Evolutionary conservation across 1,284 basidiomycete genomes (phyloP).

Genomic region (Sporisorium sorghi): DNA sequence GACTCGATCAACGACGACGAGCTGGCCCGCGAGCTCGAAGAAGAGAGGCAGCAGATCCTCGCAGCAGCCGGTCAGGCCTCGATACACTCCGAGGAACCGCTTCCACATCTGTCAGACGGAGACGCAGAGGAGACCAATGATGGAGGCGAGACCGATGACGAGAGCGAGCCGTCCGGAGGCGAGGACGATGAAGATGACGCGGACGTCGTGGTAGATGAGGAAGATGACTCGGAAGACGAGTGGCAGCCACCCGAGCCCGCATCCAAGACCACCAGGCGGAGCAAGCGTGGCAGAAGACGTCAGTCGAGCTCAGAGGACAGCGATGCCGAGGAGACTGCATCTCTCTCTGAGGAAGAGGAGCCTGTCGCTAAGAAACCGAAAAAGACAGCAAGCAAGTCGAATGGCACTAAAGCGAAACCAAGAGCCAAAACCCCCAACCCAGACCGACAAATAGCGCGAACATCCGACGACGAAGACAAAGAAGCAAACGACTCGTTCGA

Average conservation of each 20-base stretch:
- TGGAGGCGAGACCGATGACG: neutral
- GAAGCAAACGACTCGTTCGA: slow-evolving; percentile 27
- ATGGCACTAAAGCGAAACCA: slow-evolving; percentile 19
- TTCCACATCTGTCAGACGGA: neutral
- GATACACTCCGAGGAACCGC: neutral
- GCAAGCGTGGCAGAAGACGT: slow-evolving; percentile 21
- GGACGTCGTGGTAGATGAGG: slow-evolving; percentile 5
- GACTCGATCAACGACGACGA: slow-evolving; percentile 23
- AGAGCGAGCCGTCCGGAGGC: neutral
- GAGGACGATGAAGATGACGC: neutral
- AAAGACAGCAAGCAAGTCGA: slow-evolving; percentile 5
- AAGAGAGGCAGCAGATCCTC: slow-evolving; percentile 36
- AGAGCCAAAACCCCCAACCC: slow-evolving; percentile 4
- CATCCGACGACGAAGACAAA: slow-evolving; percentile 8
- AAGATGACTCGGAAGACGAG: slow-evolving; percentile 43
- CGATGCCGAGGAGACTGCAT: slow-evolving; percentile 6
- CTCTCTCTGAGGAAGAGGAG: neutral
- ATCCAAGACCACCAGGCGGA: slow-evolving; percentile 5
- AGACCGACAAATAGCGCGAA: slow-evolving; percentile 4
- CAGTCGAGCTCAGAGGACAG: slow-evolving; percentile 23
- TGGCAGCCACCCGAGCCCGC: slow-evolving; percentile 42
- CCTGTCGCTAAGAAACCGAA: slow-evolving; percentile 17
- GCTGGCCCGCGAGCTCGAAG: slow-evolving; percentile 32
- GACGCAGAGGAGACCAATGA: too few species aligned
- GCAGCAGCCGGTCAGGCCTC: slow-evolving; percentile 9